These are phyloP conservation scores for Colletotrichum sp. DNA, from an alignment of 2,329 filamentous ascomycete genomes.

Conservation along the genomic window DNA sequence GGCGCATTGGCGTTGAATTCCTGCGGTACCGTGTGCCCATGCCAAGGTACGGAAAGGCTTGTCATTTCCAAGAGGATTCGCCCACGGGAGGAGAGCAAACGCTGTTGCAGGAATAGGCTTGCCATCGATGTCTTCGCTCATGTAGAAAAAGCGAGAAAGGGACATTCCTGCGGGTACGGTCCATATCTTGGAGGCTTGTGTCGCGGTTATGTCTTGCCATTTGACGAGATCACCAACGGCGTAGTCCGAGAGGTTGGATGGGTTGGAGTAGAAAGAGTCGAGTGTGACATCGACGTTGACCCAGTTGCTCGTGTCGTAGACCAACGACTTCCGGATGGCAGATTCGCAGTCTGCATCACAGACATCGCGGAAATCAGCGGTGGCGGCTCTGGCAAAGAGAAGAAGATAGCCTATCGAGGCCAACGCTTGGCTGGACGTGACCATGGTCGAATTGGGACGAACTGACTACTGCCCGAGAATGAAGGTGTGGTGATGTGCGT, in stretches of 20 bases:
- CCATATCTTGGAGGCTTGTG: slow-evolving; percentile 3
- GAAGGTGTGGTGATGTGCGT: rapidly evolving
- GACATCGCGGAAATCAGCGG: not conserved
- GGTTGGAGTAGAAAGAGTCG: slow-evolving; percentile 20
- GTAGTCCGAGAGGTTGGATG: slow-evolving; percentile 12
- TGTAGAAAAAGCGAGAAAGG: slow-evolving; percentile 12
- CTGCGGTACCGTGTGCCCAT: slow-evolving; percentile 30
- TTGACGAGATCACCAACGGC: slow-evolving; percentile 21
- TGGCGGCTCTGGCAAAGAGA: rapidly evolving
- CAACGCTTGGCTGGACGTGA: rapidly evolving
- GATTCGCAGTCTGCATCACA: slow-evolving; percentile 18
- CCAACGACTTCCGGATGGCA: not conserved
- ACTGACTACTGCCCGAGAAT: rapidly evolving
- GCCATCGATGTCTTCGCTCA: slow-evolving; percentile 6
- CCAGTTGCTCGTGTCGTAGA: not conserved
- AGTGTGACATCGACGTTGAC: not conserved
- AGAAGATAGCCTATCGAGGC: not conserved
- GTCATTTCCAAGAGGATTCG: not conserved
- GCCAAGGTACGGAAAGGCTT: slow-evolving; percentile 17
- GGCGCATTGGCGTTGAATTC: slow-evolving; percentile 24
- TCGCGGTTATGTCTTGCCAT: slow-evolving; percentile 21
- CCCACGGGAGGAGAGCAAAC: slow-evolving; percentile 19
- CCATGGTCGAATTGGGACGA: not conserved
- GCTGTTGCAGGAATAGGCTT: slow-evolving; percentile 16
- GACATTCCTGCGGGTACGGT: slow-evolving; percentile 13